These are phyloP conservation scores for Eucalyptus regnans DNA, from an alignment of 345 rosid genomes.

Conservation along the genomic window DNA sequence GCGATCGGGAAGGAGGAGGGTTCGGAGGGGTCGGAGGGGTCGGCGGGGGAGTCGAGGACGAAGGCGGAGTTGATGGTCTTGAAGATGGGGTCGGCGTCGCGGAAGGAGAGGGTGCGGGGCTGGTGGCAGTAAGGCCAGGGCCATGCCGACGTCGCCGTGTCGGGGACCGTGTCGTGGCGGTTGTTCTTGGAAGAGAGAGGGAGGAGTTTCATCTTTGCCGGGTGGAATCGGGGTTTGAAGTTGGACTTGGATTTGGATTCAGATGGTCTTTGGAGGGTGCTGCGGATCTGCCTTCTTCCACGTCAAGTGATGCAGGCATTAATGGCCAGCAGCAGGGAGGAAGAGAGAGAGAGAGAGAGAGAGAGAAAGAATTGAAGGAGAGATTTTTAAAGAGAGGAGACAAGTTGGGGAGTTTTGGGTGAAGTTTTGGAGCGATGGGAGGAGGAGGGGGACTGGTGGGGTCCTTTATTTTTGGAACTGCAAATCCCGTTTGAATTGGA, in stretches of 20 bases:
- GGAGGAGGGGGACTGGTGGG: neutral
- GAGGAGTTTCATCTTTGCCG: constrained; percentile 50
- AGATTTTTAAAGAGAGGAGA: neutral
- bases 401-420: neutral
- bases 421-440: neutral
- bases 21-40: neutral
- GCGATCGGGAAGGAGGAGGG: neutral
- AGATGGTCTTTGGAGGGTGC: neutral
- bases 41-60: constrained; percentile 1
- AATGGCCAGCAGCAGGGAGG: neutral
- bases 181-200: constrained; percentile 24
- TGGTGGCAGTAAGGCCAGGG: constrained; percentile 80
- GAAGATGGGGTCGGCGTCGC: constrained; percentile 7
- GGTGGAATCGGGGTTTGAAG: neutral
- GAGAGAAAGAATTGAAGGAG: neutral
- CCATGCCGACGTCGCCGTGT: constrained; percentile 29
- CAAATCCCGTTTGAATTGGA: neutral
- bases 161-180: neutral
- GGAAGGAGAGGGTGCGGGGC: constrained; percentile 72
- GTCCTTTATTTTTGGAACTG: neutral
- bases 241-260: neutral
- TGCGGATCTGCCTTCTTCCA: neutral
- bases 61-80: constrained; percentile 28
- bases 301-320: neutral
- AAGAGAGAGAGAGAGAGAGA: neutral